Evolutionary conservation across 208 protist species (phyloP), one percentile per base, ranked within the genome.

Genomic region (Eutreptiella sp.): DNA sequence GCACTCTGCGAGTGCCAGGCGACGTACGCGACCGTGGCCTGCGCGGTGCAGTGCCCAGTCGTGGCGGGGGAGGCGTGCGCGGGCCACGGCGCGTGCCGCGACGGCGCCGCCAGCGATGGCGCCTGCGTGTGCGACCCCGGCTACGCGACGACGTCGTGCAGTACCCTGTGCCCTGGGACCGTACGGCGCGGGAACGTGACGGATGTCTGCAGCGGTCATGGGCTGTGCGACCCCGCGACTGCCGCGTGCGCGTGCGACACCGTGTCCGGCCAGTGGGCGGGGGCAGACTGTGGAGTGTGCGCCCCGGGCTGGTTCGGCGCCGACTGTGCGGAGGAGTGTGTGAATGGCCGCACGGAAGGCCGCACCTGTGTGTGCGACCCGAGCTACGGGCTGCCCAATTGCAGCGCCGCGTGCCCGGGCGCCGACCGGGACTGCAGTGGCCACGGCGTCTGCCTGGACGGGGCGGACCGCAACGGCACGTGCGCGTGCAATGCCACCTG

Each of bases 401-500:
- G 58, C 34, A n/a, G 58, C 26, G 11, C 61, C 19, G 67, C 53
- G 24, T 72, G 55, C 66, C 19, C n/a, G 9, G n/a, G 21, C 23
- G 46, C 48, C 9, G 53, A 32, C n/a, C 7, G 34, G 14, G 7
- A 24, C 7, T 64, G 58, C 23, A 46, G 19, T 47, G 58, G 58
- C 19, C 32, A 64, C 43, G 58, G 58, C 38, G 33, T 35, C 53
- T 64, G 58, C 43, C 7, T 64, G 7, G 7, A 43, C 7, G 58
- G 58, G 11, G n/a, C 59, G 16, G 11, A 5, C 5, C 26, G 23
- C 43, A 45, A 16, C 28, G 58, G 58, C 4, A 23, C 9, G 7
- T 64, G 58, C 43, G 11, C n/a, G 16, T 64, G 58, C 50, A 50
- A 63, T 24, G 23, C 38, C 4, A 9, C 59, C 58, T 64, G 63